Base-by-base conservation (phyloP, 2,329 filamentous ascomycete genomes). In the Neopestalotiopsis clavispora region DNA sequence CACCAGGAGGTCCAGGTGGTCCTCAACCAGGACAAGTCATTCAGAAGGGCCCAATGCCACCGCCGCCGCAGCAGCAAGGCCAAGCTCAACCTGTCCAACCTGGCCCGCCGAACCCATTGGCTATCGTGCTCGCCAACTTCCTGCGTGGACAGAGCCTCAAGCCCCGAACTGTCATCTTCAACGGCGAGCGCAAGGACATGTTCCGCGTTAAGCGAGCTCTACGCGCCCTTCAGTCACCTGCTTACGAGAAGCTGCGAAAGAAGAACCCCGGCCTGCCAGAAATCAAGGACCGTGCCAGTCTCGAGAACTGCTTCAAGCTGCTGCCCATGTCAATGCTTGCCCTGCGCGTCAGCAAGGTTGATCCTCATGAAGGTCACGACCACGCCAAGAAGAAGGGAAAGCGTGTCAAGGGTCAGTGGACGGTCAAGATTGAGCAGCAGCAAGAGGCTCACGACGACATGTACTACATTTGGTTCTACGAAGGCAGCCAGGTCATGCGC, bases 141-240 rank as follows among this genome's bases (percentile, higher is more conserved):
- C 84, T 99, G 69, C 90, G 91, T 74, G 81, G 87, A 69, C 95
- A 98, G 82, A 89, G 96, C 69, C 84, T 99, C 72, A 99, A 99
- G 87, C 87, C 89, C 20, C 88, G 96, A 72, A 98, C 95, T 20
- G 95, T 93, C 79, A 97, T 99, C 72, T 88, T 98, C 73, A 95
- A 98, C 73, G 96, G 96, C 76, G 95, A 98, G 86, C 90, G 96
- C 76, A 98, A 97, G 83, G 95, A 99, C 73, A 97, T 99, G 93
- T 98, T 99, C 82, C 92, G 92, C 97, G 96, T 99, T 80, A 98
- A 98, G 87, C 94, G 96, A 79, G 96, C 96, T 56, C 91, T 99
- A 71, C 93, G 96, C 75, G 94, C 93, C 34, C 87, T 99, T 67
- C 86, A 97, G 80, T 96, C 94, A 28, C 92, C 94, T 64, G 94